Evolutionary conservation across 23 red algal genomes (phyloP).

Genomic region (Gracilaria caudata): DNA sequence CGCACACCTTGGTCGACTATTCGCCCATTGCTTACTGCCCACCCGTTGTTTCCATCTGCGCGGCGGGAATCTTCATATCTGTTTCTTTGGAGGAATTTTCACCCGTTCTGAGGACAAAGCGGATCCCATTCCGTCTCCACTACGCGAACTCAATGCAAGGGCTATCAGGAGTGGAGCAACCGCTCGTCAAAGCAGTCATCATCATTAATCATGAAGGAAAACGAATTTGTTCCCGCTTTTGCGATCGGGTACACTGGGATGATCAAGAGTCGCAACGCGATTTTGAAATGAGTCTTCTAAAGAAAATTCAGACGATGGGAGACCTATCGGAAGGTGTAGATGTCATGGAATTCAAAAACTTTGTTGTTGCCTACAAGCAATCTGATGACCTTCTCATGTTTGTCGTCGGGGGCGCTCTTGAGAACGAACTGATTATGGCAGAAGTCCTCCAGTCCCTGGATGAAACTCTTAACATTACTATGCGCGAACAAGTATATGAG

Average conservation of each 20-base stretch:
- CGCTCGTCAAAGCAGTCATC: constrained; percentile 82
- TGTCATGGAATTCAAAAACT: constrained; percentile 77
- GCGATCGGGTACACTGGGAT: constrained; percentile 58
- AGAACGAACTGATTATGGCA: constrained; percentile 89
- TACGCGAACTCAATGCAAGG: constrained; percentile 27
- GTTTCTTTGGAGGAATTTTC: neutral
- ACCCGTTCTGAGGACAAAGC: neutral
- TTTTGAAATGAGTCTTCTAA: constrained; percentile 76
- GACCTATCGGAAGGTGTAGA: constrained; percentile 73
- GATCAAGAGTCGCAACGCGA: constrained; percentile 75
- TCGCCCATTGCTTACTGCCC: neutral
- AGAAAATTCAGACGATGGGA: constrained; percentile 81
- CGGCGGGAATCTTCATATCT: neutral
- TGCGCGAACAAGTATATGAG: constrained; percentile 78
- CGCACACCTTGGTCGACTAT: neutral
- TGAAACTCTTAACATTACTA: constrained; percentile 73
- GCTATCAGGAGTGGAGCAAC: constrained; percentile 77
- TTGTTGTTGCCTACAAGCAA: constrained; percentile 82
- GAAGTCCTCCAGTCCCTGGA: constrained; percentile 78
- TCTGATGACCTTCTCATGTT: constrained; percentile 87
- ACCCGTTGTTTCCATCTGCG: neutral
- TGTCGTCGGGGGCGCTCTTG: constrained; percentile 54
- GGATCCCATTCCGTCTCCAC: neutral
- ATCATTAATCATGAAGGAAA: constrained; percentile 87
- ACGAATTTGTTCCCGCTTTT: constrained; percentile 81